Conservation (phyloP, 2,329 filamentous ascomycete genomes). For the Colletotrichum siamense region DNA sequence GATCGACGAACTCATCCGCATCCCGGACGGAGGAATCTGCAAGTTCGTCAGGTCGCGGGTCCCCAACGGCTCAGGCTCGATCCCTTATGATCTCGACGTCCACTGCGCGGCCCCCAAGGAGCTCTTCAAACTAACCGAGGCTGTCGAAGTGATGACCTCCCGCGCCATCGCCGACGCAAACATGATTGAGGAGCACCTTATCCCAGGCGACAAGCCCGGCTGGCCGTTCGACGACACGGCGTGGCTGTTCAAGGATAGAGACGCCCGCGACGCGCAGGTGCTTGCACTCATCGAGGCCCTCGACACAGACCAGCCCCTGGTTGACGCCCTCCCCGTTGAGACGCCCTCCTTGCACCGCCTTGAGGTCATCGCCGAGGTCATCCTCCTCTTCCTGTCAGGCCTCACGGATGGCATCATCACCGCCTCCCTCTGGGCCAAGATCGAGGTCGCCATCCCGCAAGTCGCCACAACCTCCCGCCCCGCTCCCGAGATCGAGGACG, state of each 20-base stretch:
- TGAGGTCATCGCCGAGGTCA: slow-evolving; percentile 74
- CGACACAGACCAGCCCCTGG: slow-evolving; percentile 71
- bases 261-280: slow-evolving; percentile 32
- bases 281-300: slow-evolving; percentile 66
- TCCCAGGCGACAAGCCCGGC: slow-evolving; percentile 57
- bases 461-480: slow-evolving; percentile 27
- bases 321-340: slow-evolving; percentile 66
- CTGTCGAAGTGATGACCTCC: slow-evolving; percentile 65
- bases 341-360: slow-evolving; percentile 70
- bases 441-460: slow-evolving; percentile 63
- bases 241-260: slow-evolving; percentile 33
- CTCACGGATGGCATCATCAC: slow-evolving; percentile 83
- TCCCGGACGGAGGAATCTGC: slow-evolving; percentile 82
- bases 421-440: slow-evolving; percentile 69
- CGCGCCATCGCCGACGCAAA: slow-evolving; percentile 64
- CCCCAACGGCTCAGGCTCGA: slow-evolving; percentile 49
- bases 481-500: slow-evolving; percentile 38
- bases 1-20: slow-evolving; percentile 84
- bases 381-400: slow-evolving; percentile 76
- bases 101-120: slow-evolving; percentile 86
- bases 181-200: slow-evolving; percentile 60
- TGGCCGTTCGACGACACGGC: slow-evolving; percentile 63
- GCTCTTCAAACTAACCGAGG: slow-evolving; percentile 87
- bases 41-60: slow-evolving; percentile 43
- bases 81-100: slow-evolving; percentile 62